Base-by-base conservation (phyloP, 2,329 filamentous ascomycete species). In the Aspergillus luchuensis region DNA sequence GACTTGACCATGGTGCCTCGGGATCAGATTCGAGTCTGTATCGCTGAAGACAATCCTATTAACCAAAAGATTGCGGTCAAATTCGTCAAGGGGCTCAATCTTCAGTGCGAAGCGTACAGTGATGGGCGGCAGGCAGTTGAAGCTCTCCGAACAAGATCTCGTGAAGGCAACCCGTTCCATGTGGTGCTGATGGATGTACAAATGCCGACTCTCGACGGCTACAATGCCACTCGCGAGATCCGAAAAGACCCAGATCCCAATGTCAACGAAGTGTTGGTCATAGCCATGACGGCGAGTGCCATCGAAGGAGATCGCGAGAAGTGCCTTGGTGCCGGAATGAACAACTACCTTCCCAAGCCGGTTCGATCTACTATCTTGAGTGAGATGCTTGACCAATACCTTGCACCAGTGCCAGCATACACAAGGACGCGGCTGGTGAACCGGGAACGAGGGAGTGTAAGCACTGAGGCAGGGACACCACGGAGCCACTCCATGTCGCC, bases 291-390 rank as follows among this genome's bases (percentile, higher is more conserved):
- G 1, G 94, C 94, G 1, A 93, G 89, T 25, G 94, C 94, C 3
- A 98, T 98, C 63, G 91, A 95, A 73, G 94, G 94, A 17, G 94
- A 98, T 73, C 85, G 93, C 51, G 94, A 98, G 74, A 97, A 96
- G 78, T 97, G 94, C 68, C 80, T 97, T n/a, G 91, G 92, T 53
- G 91, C 92, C 1, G 94, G 94, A 48, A 98, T 98, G 94, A 97
- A 97, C 75, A 95, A 97, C 71, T 98, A 97, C 70, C 85, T 97
- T 1, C 92, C 94, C 15, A 98, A 98, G 74, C 94, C 94, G 1
- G 94, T 98, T n/a, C 86, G 92, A 62, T 91, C 91, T 4, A 90
- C 93, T 50, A 88, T 96, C 43, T 81, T 98, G 57, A 95, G 91
- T 77, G 88, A 88, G 71, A 94, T 97, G 79, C 80, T 98, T 11